Conservation (phyloP, 2,329 filamentous ascomycete genomes). For the Chrysoporthe cubensis region DNA sequence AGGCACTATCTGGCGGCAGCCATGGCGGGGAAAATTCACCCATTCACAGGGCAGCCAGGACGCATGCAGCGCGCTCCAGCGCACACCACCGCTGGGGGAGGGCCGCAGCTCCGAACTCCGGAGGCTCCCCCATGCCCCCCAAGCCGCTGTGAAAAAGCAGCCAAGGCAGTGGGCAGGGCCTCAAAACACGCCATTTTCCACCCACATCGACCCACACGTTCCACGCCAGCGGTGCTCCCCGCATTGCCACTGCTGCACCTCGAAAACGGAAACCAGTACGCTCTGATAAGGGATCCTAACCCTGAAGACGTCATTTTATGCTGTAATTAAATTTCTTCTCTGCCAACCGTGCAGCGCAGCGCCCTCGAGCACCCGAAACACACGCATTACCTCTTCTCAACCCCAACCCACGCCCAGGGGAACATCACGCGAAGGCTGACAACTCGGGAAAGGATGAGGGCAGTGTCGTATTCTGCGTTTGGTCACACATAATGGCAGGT, state of each 20-base stretch:
- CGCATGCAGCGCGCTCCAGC: background rate
- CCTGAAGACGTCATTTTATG: conserved; percentile 11
- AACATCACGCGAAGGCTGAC: too few relatives aligned
- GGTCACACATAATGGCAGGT: background rate
- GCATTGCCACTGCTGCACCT: background rate
- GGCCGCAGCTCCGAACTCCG: background rate
- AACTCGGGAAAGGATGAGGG: background rate
- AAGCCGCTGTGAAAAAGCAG: background rate
- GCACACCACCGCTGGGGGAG: too few relatives aligned
- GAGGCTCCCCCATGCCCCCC: background rate
- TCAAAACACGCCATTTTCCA: conserved; percentile 23
- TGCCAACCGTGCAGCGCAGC: too few relatives aligned
- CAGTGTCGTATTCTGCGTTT: background rate
- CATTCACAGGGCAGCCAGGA: background rate
- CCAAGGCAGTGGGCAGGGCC: background rate
- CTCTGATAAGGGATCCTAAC: conserved; percentile 6
- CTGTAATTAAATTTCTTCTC: background rate
- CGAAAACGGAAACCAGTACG: too few relatives aligned
- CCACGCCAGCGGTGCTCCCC: conserved; percentile 1
- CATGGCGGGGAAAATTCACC: background rate
- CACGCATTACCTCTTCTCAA: too few relatives aligned
- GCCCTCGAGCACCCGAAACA: too few relatives aligned
- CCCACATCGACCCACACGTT: conserved; percentile 18
- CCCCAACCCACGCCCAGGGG: too few relatives aligned
- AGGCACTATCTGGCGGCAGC: background rate